Evolutionary conservation across 768 basidiomycete species (phyloP), one percentile per base, ranked within the genome.

Genomic region (Nidularia sp.): DNA sequence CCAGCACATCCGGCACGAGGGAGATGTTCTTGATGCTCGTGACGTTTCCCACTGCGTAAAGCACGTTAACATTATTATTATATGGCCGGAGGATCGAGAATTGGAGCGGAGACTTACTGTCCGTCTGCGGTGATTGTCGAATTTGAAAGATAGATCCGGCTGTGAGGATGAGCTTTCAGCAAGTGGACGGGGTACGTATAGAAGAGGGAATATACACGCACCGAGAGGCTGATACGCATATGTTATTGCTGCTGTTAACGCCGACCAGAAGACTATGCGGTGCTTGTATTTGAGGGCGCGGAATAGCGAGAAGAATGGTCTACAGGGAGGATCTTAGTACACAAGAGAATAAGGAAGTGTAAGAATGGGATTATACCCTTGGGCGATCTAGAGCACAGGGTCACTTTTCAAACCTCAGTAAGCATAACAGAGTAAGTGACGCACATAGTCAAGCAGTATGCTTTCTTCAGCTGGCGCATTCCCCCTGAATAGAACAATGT

Each of bases 391-490:
- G 5, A 54, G 4, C n/a, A 22, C 34, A 33, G 29, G 32, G 29
- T 22, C 15, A 46, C 42, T 32, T 29, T 3, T 15, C 35, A 32
- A 1, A 47, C 8, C 34, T 34, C 3, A 47, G 6, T 47, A 29
- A 46, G 22, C 25, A 39, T 39, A 15, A 18, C 12, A 29, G 49
- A 42, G 18, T 53, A 36, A 49, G 48, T 35, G 29, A 47, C 81
- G 47, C 57, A 85, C 84, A 64, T 88, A 88, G 62, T 88, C 81
- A 25, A 86, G 61, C 13, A 89, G 67, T n/a, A 89, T 62, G 49
- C 80, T 80, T 55, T 82, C 78, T 51, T 83, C 72, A 1, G 85
- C 84, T 2, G 69, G 62, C 1, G 77, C 78, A 54, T 68, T 68
- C 2, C 84, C 85, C 56, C 72, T 68, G 13, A 78, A 72, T 29